These are phyloP conservation scores for Heterobasidion irregulare DNA, from an alignment of 1,284 basidiomycete species.

Conservation along the genomic window DNA sequence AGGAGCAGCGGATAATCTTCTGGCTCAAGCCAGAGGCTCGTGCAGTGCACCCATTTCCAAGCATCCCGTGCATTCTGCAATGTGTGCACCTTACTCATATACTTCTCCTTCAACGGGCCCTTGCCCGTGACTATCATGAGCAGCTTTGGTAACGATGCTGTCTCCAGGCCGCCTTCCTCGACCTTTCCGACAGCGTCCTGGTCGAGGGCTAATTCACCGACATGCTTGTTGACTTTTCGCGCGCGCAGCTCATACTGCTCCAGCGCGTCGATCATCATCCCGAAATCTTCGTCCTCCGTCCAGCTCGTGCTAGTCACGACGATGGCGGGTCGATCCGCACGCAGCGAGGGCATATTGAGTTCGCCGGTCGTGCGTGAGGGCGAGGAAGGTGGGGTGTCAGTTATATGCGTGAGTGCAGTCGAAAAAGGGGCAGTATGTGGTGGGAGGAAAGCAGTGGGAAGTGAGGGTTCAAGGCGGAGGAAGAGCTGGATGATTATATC, in stretches of 20 bases:
- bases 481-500: constrained; percentile 37
- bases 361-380: constrained; percentile 18
- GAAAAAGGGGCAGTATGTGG: constrained; percentile 40
- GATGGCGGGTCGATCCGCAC: constrained; percentile 74
- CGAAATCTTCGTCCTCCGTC: constrained; percentile 97
- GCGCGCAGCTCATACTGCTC: constrained; percentile 61
- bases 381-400: background rate
- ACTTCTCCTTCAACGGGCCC: constrained; percentile 69
- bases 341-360: constrained; percentile 27
- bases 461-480: constrained; percentile 33
- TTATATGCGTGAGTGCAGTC: constrained; percentile 48
- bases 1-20: constrained; percentile 82
- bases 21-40: constrained; percentile 83
- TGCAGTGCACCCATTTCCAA: constrained; percentile 81
- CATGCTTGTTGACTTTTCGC: constrained; percentile 42
- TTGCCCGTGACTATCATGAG: constrained; percentile 90
- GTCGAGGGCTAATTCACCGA: constrained; percentile 34
- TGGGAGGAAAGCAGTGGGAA: constrained; percentile 35
- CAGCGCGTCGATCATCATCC: constrained; percentile 72
- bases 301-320: constrained; percentile 92
- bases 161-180: constrained; percentile 38
- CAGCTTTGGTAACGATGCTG: constrained; percentile 55
- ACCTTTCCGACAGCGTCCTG: constrained; percentile 53
- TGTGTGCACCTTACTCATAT: constrained; percentile 55
- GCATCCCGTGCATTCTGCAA: constrained; percentile 37